Base-by-base conservation (phyloP, 768 basidiomycete species). In the Pisolithus microcarpus region DNA sequence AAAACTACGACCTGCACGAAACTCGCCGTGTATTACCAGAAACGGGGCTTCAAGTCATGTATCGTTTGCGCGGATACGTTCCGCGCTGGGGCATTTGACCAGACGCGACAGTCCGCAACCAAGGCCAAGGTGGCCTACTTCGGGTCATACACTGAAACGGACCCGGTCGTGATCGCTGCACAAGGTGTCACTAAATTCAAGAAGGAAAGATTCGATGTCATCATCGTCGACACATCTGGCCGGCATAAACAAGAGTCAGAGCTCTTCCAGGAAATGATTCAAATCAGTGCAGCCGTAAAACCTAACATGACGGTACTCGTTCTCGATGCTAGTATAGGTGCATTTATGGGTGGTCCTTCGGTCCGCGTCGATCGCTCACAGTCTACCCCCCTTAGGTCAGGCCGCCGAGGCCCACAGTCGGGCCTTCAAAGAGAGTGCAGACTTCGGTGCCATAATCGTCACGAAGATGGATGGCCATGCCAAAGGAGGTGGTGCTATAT, bases 401-500 rank as follows among this genome's bases (percentile, higher is more conserved):
- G 94, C 96, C 8, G 96, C 96, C 13, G 96, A 99, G 65, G 87
- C 90, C 5, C 96, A 99, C 63, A 88, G 87, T 65, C 81, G 82
- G 38, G 96, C 96, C 1, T 99, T 99, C 78, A 99, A 99, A 70
- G 95, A 98, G 55, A 91, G 87, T 53, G 90, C 93, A 19, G 83
- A 96, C 64, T 99, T 99, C 65, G 96, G 95, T 51, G 96, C 95
- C 2, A 99, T 99, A 57, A 96, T 99, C 53, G 96, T 99, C 15
- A 99, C 96, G 10, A 99, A 99, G 72, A 91, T 99, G 84, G 96
- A 99, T 60, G 96, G 96, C 4, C 96, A 99, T 61, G 96, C 96
- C 1, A 98, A 96, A 66, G 96, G 96, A 50, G 96, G 96, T 67
- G 96, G 96, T 21, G 96, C 96, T 28, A 98, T 99, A 53, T 99